Evolutionary conservation across 495 filamentous ascomycete species (phyloP).

Genomic region (Penicillium roqueforti): DNA sequence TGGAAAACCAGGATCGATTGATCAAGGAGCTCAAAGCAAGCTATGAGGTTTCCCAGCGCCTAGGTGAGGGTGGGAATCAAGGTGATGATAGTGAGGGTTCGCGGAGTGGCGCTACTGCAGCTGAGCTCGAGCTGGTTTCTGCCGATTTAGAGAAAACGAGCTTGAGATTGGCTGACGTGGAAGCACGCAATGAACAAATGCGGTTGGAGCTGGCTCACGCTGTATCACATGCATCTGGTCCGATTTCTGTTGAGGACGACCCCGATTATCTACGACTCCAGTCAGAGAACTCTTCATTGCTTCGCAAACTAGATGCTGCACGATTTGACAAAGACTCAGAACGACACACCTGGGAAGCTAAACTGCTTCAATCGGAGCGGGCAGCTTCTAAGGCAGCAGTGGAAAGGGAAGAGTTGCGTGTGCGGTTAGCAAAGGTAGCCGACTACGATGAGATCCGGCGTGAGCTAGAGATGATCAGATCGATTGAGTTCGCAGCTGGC

Average conservation of each 20-base stretch:
- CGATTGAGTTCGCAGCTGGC: conserved; percentile 83
- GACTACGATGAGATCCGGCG: conserved; percentile 96
- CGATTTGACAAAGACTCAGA: conserved; percentile 77
- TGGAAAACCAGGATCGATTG: conserved; percentile 88
- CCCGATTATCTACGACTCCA: conserved; percentile 77
- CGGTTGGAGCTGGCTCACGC: conserved; percentile 85
- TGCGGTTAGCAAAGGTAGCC: conserved; percentile 79
- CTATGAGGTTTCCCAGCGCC: conserved; percentile 91
- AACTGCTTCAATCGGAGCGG: conserved; percentile 49
- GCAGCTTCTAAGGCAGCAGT: conserved; percentile 49
- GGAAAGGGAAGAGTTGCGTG: conserved; percentile 72
- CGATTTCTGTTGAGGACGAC: conserved; percentile 71
- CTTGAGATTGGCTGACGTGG: conserved; percentile 80
- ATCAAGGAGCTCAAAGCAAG: conserved; percentile 93
- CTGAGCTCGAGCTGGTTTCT: conserved; percentile 88
- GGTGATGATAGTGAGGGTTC: conserved; percentile 58
- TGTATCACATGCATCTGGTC: conserved; percentile 64
- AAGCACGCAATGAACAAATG: conserved; percentile 91
- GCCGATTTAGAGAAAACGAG: conserved; percentile 90
- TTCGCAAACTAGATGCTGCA: conserved; percentile 79
- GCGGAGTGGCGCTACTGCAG: conserved; percentile 64
- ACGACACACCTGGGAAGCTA: conserved; percentile 67
- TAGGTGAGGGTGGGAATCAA: conserved; percentile 53
- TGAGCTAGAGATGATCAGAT: conserved; percentile 93
- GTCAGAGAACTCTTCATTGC: conserved; percentile 86